phyloP scores from a whole-genome alignment of 1,139 yeast genomes.

The Barnettozyma hawaiiensis region DNA sequence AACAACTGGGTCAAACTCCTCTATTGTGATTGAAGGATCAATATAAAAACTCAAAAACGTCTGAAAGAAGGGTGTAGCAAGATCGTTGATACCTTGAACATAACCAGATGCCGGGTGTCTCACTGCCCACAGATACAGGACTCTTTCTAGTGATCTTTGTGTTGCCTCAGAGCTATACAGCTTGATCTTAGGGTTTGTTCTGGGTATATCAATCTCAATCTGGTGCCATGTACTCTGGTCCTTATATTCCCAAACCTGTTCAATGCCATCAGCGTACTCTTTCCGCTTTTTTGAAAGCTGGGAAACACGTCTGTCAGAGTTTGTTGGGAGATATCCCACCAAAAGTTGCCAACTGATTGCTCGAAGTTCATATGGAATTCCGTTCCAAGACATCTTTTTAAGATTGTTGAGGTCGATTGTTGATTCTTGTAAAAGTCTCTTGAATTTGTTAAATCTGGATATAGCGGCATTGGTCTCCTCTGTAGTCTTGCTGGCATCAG shows the following conservation, averaged over 20 bases:
- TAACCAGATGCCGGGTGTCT: constrained; percentile 98
- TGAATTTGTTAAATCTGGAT: constrained; percentile 62
- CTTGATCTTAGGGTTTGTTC: constrained; percentile 84
- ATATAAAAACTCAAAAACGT: constrained; percentile 72
- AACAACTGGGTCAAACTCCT: constrained; percentile 54
- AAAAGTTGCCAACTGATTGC: constrained; percentile 87
- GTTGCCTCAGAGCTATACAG: constrained; percentile 66
- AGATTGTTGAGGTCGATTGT: constrained; percentile 63
- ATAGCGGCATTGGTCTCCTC: constrained; percentile 54
- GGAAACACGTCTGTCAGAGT: constrained; percentile 63
- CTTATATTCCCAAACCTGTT: constrained; percentile 47
- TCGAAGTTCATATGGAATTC: constrained; percentile 77
- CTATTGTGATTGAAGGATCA: constrained; percentile 37
- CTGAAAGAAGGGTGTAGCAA: constrained; percentile 91
- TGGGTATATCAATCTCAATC: constrained; percentile 88
- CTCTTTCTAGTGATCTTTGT: constrained; percentile 72
- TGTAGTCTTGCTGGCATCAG: constrained; percentile 35
- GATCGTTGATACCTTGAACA: constrained; percentile 97
- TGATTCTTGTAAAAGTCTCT: constrained; percentile 52
- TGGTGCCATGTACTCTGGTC: constrained; percentile 93
- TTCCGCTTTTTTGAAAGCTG: constrained; percentile 75
- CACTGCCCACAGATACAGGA: constrained; percentile 90
- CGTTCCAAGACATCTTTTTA: constrained; percentile 86
- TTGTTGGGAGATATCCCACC: constrained; percentile 86
- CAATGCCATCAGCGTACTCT: constrained; percentile 74